Conservation (phyloP, 805 yeast species). For the Metschnikowia hibisci region DNA sequence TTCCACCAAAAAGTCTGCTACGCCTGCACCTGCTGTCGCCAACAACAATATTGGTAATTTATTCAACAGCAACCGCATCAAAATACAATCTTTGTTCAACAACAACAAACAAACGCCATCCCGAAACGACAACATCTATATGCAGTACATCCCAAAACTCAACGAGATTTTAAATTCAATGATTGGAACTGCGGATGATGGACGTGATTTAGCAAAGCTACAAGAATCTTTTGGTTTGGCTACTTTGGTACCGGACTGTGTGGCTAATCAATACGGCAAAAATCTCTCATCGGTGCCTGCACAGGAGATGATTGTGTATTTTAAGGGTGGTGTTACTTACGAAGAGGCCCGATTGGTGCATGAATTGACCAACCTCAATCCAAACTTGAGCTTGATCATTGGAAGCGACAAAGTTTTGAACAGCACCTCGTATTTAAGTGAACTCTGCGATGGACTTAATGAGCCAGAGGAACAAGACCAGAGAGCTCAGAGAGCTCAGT, state of each 20-base stretch:
- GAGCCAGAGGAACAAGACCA: constrained; percentile 21
- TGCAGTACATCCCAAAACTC: constrained; percentile 85
- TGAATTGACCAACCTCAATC: constrained; percentile 57
- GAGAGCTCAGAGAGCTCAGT: constrained; percentile 39
- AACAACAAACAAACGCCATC: constrained; percentile 16
- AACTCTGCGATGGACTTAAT: constrained; percentile 30
- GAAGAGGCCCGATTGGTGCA: constrained; percentile 86
- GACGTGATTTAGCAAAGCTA: constrained; percentile 5
- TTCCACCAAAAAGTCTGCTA: neutral
- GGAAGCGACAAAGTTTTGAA: constrained; percentile 58
- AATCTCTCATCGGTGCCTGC: constrained; percentile 24
- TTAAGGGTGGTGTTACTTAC: constrained; percentile 87
- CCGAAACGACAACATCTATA: constrained; percentile 65
- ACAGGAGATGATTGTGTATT: constrained; percentile 69
- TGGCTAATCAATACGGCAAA: constrained; percentile 25
- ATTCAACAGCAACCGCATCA: constrained; percentile 32
- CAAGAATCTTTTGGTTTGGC: constrained; percentile 18
- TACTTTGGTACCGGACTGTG: constrained; percentile 40
- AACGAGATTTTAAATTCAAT: constrained; percentile 35
- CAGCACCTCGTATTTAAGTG: constrained; percentile 32
- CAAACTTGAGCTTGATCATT: constrained; percentile 62
- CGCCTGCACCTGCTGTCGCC: neutral
- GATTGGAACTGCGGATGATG: constrained; percentile 9
- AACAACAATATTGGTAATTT: constrained; percentile 25
- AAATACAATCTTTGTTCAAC: constrained; percentile 28